Conservation (phyloP, 75 land plant species). For the Isoetes taiwanensis region DNA sequence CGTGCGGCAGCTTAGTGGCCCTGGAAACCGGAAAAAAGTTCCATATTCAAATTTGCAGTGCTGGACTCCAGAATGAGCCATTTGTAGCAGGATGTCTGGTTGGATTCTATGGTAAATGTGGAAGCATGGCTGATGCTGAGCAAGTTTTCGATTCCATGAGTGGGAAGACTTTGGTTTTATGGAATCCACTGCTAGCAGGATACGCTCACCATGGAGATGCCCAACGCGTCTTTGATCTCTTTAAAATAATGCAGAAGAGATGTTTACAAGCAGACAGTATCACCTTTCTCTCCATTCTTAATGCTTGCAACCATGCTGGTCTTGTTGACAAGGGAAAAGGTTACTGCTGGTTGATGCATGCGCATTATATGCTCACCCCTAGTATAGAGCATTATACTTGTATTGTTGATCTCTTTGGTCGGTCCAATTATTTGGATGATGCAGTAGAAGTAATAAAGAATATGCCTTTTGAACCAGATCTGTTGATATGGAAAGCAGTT, state of each 20-base stretch:
- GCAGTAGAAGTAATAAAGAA: no score
- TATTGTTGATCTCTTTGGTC: constrained; percentile 27
- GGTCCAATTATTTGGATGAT: constrained; percentile 21
- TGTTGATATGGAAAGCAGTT: no score
- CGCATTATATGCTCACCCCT: constrained; percentile 11
- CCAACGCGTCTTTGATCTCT: no score
- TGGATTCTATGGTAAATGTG: no score
- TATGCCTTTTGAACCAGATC: no score
- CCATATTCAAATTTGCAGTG: constrained; percentile 23
- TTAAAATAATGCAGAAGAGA: constrained; percentile 17
- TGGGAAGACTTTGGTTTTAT: no score
- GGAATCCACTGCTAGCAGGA: no score
- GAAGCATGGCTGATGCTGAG: no score
- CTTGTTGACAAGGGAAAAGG: constrained; percentile 20
- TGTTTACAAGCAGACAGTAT: constrained; percentile 19
- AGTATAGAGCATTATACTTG: constrained; percentile 25
- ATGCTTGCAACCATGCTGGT: constrained; percentile 31
- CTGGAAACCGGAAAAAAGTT: constrained; percentile 16
- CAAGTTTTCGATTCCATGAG: no score
- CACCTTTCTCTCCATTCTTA: constrained; percentile 24
- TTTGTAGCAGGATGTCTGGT: no score
- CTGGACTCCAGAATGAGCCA: no score
- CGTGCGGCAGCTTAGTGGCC: constrained; percentile 1
- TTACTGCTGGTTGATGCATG: constrained; percentile 14
- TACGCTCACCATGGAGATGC: no score